Conservation (phyloP, 768 basidiomycete genomes). For the Trametes cubensis region DNA sequence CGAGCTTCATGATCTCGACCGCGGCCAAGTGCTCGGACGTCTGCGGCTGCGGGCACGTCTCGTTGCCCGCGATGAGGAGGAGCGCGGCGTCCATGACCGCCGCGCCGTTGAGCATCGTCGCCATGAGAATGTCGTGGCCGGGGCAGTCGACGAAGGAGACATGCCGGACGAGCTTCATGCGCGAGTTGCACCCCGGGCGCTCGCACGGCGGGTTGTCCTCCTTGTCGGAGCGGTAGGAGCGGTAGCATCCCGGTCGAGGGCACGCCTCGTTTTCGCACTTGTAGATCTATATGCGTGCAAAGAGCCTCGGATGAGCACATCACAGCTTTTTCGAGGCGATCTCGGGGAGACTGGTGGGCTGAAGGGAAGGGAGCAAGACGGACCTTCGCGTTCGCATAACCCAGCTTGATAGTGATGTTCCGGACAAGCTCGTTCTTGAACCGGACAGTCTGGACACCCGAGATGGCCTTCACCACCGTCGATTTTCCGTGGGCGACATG, state of each 20-base stretch:
- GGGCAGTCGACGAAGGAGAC: constrained; percentile 99
- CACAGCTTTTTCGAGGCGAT: not conserved
- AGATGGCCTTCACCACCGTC: constrained; percentile 97
- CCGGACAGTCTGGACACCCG: constrained; percentile 95
- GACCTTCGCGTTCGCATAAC: constrained; percentile 98
- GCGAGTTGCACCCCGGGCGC: constrained; percentile 85
- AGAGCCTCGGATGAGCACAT: not conserved
- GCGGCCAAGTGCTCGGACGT: constrained; percentile 98
- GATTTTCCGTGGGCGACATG: constrained; percentile 99
- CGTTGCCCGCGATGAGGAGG: constrained; percentile 94
- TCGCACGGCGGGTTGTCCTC: constrained; percentile 94
- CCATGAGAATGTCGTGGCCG: constrained; percentile 99
- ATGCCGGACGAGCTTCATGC: constrained; percentile 92
- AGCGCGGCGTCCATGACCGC: constrained; percentile 99
- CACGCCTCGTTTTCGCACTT: constrained; percentile 95
- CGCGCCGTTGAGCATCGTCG: constrained; percentile 99
- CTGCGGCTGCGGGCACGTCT: constrained; percentile 98
- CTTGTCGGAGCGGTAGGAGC: constrained; percentile 91
- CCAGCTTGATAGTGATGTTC: constrained; percentile 99
- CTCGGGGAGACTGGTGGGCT: not conserved
- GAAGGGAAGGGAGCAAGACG: constrained; percentile 30
- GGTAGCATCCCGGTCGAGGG: constrained; percentile 91
- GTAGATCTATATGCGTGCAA: constrained; percentile 72
- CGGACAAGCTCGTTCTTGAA: constrained; percentile 99
- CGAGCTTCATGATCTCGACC: constrained; percentile 98